Percentiles rank a stretch among this genome's conserved stretches.
phyloP scores from a whole-genome alignment of 805 yeast species.

The Candida patagonica region DNA sequence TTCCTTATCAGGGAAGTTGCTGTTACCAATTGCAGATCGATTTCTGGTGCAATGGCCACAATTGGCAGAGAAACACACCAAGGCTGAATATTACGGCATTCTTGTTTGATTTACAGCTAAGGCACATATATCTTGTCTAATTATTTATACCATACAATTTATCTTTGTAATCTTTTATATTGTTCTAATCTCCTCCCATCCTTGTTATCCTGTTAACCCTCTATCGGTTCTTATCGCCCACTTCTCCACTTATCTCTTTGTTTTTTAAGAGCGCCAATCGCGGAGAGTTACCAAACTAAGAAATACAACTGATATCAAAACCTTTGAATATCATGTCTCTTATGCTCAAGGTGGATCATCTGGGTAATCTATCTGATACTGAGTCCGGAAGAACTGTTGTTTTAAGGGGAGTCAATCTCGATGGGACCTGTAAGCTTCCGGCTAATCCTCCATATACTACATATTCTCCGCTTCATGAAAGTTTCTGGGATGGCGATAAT shows the following conservation, averaged over 20 bases:
- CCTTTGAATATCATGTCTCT: background rate
- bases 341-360: background rate
- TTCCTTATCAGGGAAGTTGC: slow-evolving; percentile 66
- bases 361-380: background rate
- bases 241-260: background rate
- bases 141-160: too few species aligned
- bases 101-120: too few species aligned
- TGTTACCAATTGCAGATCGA: slow-evolving; percentile 64
- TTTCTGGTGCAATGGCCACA: slow-evolving; percentile 87
- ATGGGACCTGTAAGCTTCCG: slow-evolving; percentile 67
- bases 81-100: slow-evolving; percentile 72
- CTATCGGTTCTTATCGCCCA: background rate
- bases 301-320: background rate
- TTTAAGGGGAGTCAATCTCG: slow-evolving; percentile 74
- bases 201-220: background rate
- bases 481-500: slow-evolving; percentile 56
- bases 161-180: background rate
- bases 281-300: too few species aligned
- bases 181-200: background rate
- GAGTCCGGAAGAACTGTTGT: slow-evolving; percentile 29
- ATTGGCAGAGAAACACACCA: slow-evolving; percentile 39
- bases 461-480: slow-evolving; percentile 24
- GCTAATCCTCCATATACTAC: slow-evolving; percentile 38
- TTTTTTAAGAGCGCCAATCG: too few species aligned
- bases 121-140: too few species aligned